phyloP scores from a whole-genome alignment of 2,329 filamentous ascomycete species.

The Ceratocystis ficicola region DNA sequence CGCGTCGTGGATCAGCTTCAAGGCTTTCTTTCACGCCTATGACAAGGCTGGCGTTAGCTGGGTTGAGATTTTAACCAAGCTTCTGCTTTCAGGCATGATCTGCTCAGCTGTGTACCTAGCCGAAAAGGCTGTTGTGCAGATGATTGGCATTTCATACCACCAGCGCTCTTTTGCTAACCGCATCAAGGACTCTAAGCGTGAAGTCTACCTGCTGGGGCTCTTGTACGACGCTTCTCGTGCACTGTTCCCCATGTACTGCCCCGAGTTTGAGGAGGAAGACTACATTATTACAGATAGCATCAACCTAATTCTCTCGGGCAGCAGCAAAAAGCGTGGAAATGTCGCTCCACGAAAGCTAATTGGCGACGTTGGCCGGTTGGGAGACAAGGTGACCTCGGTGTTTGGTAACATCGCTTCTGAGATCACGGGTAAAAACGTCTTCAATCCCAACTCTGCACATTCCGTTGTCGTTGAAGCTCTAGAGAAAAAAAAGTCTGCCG shows the following conservation, averaged over 20 bases:
- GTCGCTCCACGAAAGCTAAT: slow-evolving; percentile 70
- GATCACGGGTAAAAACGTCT: slow-evolving; percentile 88
- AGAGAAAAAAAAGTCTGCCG: slow-evolving; percentile 69
- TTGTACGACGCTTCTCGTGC: slow-evolving; percentile 83
- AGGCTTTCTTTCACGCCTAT: slow-evolving; percentile 37
- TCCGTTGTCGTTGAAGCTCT: slow-evolving; percentile 81
- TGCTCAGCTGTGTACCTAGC: slow-evolving; percentile 58
- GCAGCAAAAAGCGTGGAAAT: slow-evolving; percentile 44
- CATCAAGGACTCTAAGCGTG: slow-evolving; percentile 83
- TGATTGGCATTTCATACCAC: slow-evolving; percentile 77
- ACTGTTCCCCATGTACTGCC: slow-evolving; percentile 85
- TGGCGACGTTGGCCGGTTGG: slow-evolving; percentile 63
- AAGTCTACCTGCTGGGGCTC: slow-evolving; percentile 66
- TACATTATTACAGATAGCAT: slow-evolving; percentile 79
- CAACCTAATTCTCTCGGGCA: slow-evolving; percentile 52
- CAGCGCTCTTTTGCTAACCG: slow-evolving; percentile 67
- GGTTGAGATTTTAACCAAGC: slow-evolving; percentile 47
- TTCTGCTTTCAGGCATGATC: slow-evolving; percentile 55
- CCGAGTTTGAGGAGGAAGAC: slow-evolving; percentile 83
- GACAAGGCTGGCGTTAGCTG: slow-evolving; percentile 35
- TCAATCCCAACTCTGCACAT: slow-evolving; percentile 83
- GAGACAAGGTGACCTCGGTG: slow-evolving; percentile 84
- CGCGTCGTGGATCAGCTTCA: slow-evolving; percentile 50
- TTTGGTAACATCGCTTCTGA: slow-evolving; percentile 91
- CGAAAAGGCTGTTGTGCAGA: slow-evolving; percentile 69